Evolutionary conservation across 179 eudicot species (phyloP).

Genomic region (Corrigiola litoralis): DNA sequence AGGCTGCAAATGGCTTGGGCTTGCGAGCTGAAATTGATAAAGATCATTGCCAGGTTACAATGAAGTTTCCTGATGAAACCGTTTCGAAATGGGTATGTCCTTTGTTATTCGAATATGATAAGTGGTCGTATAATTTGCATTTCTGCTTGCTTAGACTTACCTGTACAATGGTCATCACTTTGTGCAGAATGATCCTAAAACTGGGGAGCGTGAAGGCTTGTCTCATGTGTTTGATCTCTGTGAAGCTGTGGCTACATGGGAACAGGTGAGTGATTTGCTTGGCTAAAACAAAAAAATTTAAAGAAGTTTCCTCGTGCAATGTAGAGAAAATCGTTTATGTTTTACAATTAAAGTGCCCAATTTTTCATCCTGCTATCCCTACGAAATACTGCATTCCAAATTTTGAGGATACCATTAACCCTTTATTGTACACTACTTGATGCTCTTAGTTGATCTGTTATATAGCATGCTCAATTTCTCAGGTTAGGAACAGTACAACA

Average conservation of each 20-base stretch:
- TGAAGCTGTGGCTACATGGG: conserved; percentile 99
- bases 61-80: conserved; percentile 76
- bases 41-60: conserved; percentile 58
- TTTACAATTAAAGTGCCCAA: background rate
- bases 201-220: conserved; percentile 79
- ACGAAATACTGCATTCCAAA: too few species aligned
- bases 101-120: background rate
- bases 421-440: conserved; percentile 13
- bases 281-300: too few species aligned
- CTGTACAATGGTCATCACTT: conserved; percentile 3
- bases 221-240: conserved; percentile 74
- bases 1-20: conserved; percentile 88
- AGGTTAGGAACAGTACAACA: conserved; percentile 94
- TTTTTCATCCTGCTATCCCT: background rate
- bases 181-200: conserved; percentile 85
- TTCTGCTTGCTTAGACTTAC: background rate
- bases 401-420: too few species aligned
- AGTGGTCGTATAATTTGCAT: background rate
- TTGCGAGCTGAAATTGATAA: conserved; percentile 52
- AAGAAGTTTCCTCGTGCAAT: background rate
- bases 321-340: too few species aligned
- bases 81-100: conserved; percentile 81
- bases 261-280: conserved; percentile 87
- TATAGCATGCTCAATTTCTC: conserved; percentile 60
- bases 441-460: conserved; percentile 48